These are phyloP conservation scores for Boletus coccyginus DNA, from an alignment of 768 basidiomycete genomes.

Conservation along the genomic window DNA sequence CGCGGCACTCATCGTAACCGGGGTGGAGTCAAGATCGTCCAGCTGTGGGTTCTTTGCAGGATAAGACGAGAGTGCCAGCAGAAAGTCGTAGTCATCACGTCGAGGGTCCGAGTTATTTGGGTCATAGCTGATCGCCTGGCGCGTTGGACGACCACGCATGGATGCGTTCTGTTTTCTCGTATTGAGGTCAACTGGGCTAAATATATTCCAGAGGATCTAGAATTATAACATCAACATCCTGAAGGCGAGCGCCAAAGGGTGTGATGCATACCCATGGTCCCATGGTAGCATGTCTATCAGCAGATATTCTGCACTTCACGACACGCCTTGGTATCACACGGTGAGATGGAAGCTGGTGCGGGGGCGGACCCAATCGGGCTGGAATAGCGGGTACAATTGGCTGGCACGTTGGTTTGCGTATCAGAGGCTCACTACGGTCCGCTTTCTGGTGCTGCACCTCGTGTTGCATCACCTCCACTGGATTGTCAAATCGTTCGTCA, in stretches of 20 bases:
- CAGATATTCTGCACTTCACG: slow-evolving; percentile 43
- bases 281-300: slow-evolving; percentile 48
- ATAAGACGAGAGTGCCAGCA: slow-evolving; percentile 40
- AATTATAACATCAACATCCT: slow-evolving; percentile 2
- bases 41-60: slow-evolving; percentile 41
- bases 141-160: slow-evolving; percentile 31
- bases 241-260: not conserved
- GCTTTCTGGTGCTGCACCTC: slow-evolving; percentile 37
- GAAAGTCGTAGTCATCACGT: slow-evolving; percentile 51
- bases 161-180: slow-evolving; percentile 44
- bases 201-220: slow-evolving; percentile 48
- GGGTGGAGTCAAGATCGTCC: slow-evolving; percentile 46
- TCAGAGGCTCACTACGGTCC: slow-evolving; percentile 9
- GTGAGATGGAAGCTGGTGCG: slow-evolving; percentile 49
- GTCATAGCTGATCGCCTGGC: slow-evolving; percentile 15
- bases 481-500: slow-evolving; percentile 43
- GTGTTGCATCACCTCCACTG: slow-evolving; percentile 50
- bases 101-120: slow-evolving; percentile 17
- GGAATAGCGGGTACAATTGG: slow-evolving; percentile 34
- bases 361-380: slow-evolving; percentile 36
- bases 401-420: slow-evolving; percentile 29
- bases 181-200: slow-evolving; percentile 34
- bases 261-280: slow-evolving; percentile 50
- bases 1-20: slow-evolving; percentile 45
- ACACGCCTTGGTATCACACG: slow-evolving; percentile 45